These are phyloP conservation scores for Pseudogymnoascus sp. DNA, from an alignment of 2,329 filamentous ascomycete species.

Conservation along the genomic window DNA sequence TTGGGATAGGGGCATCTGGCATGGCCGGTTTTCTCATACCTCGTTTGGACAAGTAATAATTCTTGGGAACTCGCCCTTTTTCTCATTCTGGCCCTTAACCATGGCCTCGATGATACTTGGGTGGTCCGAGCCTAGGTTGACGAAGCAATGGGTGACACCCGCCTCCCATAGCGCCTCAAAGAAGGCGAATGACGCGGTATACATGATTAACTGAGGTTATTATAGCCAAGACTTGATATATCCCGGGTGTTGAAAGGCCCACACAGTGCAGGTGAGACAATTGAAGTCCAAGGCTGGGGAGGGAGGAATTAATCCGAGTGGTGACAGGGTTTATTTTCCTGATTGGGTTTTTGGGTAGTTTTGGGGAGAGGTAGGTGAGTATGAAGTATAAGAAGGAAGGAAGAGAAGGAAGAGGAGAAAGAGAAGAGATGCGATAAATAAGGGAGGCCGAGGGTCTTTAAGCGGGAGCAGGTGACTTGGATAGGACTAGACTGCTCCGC, in stretches of 20 bases:
- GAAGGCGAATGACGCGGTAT: conserved; percentile 64
- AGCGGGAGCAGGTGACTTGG: not conserved
- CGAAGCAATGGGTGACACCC: conserved; percentile 45
- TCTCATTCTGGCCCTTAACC: conserved; percentile 62
- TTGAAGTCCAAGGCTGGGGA: not conserved
- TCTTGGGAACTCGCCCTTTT: conserved; percentile 50
- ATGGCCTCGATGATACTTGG: conserved; percentile 67
- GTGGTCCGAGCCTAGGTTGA: conserved; percentile 56
- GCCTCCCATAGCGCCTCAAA: conserved; percentile 66
- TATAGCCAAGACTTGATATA: not conserved
- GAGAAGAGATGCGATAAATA: not conserved
- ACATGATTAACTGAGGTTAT: conserved; percentile 21
- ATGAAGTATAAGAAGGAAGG: not conserved
- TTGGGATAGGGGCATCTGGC: not conserved
- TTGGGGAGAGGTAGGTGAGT: not conserved
- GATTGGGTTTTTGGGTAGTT: not conserved
- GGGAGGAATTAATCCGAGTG: not conserved
- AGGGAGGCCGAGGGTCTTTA: not conserved
- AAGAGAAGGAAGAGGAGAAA: not conserved
- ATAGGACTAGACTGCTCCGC: not conserved
- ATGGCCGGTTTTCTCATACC: conserved; percentile 30
- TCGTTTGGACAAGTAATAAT: conserved; percentile 68
- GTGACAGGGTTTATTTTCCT: not conserved
- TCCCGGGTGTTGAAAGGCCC: not conserved
- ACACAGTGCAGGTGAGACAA: not conserved